phyloP scores from a whole-genome alignment of 371 early-diverging fungal species.

The Coemansia linderi region DNA sequence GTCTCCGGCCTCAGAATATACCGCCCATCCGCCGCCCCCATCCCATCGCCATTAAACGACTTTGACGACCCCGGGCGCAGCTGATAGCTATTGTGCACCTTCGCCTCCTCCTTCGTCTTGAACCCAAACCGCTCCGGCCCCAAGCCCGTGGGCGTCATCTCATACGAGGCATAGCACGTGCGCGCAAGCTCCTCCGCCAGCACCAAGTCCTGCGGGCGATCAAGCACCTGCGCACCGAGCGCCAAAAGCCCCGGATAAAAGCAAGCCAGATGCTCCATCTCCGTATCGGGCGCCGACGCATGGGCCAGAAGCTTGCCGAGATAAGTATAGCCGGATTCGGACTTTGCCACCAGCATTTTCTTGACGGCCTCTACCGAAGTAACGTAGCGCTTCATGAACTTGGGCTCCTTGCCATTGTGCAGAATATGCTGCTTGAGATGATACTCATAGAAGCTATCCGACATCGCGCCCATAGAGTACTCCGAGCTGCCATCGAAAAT shows the following conservation, averaged over 20 bases:
- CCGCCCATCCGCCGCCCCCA: slow-evolving; percentile 59
- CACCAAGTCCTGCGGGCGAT: slow-evolving; percentile 40
- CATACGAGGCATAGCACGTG: slow-evolving; percentile 68
- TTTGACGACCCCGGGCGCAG: slow-evolving; percentile 53
- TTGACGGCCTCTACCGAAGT: slow-evolving; percentile 72
- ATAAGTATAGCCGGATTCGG: slow-evolving; percentile 35
- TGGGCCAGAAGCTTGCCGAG: slow-evolving; percentile 15
- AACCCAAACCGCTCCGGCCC: slow-evolving; percentile 54
- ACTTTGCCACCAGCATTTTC: slow-evolving; percentile 63
- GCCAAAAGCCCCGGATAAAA: slow-evolving; percentile 87
- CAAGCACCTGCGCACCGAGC: slow-evolving; percentile 54
- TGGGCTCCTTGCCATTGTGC: slow-evolving; percentile 64
- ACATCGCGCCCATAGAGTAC: slow-evolving; percentile 75
- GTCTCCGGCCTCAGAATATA: slow-evolving; percentile 87
- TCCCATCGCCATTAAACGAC: slow-evolving; percentile 4
- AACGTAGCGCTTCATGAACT: slow-evolving; percentile 73
- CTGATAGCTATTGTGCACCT: not conserved
- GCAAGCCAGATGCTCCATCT: slow-evolving; percentile 92
- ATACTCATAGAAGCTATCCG: slow-evolving; percentile 96
- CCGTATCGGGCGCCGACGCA: not conserved
- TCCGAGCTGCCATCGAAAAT: slow-evolving; percentile 47
- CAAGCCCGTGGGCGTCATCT: slow-evolving; percentile 41
- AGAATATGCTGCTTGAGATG: slow-evolving; percentile 84
- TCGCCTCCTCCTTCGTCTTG: not conserved
- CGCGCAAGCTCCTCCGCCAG: slow-evolving; percentile 49